A percentile compares a stretch with the other conserved stretches of the same genome.
These are phyloP conservation scores for Paramecium bursaria DNA, from an alignment of 73 alveolate genomes.

Conservation along the genomic window DNA sequence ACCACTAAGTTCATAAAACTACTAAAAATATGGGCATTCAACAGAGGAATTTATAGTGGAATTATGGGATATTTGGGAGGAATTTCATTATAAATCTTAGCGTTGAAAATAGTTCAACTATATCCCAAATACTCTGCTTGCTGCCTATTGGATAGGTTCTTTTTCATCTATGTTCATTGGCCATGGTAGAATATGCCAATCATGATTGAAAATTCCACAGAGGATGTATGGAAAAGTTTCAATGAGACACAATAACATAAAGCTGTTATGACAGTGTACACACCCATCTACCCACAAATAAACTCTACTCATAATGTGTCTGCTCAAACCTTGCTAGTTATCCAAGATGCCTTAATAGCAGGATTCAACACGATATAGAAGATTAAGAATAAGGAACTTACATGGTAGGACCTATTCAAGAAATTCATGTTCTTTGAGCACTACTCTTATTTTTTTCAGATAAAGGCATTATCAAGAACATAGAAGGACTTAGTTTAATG, in stretches of 20 bases:
- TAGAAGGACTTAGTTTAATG: constrained; percentile 72
- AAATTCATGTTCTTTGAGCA: constrained; percentile 83
- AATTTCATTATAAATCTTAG: constrained; percentile 95
- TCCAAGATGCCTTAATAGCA: constrained; percentile 84
- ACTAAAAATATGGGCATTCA: constrained; percentile 96
- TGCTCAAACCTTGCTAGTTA: constrained; percentile 81
- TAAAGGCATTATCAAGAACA: constrained; percentile 78
- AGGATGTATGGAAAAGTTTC: constrained; percentile 76
- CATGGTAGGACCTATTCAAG: constrained; percentile 91
- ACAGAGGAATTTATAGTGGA: constrained; percentile 94
- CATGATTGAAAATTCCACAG: constrained; percentile 80
- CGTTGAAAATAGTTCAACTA: constrained; percentile 85
- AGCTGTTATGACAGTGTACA: constrained; percentile 84
- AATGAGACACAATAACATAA: constrained; percentile 62
- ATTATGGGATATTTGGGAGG: constrained; percentile 98
- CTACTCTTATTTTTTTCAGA: constrained; percentile 83
- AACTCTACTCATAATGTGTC: constrained; percentile 92
- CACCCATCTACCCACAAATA: constrained; percentile 97
- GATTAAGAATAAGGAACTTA: constrained; percentile 69
- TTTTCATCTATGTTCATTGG: constrained; percentile 86
- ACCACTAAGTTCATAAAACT: constrained; percentile 87
- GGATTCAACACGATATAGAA: constrained; percentile 79
- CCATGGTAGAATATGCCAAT: constrained; percentile 94
- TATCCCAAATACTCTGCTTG: constrained; percentile 90
- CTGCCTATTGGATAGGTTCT: constrained; percentile 88